Conservation (phyloP, 305 asterid species). For the Withania somnifera region DNA sequence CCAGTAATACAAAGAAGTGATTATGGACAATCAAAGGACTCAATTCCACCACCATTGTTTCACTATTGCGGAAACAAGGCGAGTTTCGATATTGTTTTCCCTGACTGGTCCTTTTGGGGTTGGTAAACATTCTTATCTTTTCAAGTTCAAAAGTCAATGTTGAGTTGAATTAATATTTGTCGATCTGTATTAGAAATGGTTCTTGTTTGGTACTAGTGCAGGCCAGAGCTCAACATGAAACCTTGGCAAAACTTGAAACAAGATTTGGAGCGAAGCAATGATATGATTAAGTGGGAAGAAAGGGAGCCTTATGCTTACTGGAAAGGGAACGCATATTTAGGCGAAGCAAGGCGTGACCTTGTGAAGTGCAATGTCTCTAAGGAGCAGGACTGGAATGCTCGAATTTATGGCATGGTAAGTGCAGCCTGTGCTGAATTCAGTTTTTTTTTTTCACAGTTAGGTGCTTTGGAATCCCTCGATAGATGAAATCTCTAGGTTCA, state of each 20-base stretch:
- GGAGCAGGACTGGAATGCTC: conserved; percentile 46
- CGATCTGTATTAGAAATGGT: background rate
- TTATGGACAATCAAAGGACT: conserved; percentile 9
- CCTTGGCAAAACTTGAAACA: conserved; percentile 59
- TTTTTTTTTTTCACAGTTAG: background rate
- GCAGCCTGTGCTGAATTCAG: background rate
- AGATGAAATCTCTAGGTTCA: background rate
- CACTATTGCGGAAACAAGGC: conserved; percentile 53
- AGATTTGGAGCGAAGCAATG: conserved; percentile 45
- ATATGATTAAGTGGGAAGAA: conserved; percentile 45
- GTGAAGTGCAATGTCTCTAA: conserved; percentile 43
- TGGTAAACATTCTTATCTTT: conserved; percentile 47
- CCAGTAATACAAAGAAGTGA: conserved; percentile 33
- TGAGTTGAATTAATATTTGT: background rate
- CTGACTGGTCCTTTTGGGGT: conserved; percentile 99
- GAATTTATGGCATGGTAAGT: conserved; percentile 44
- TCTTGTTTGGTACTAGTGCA: conserved; percentile 13
- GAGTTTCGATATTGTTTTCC: conserved; percentile 64
- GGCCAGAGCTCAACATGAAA: conserved; percentile 76
- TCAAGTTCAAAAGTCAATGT: background rate
- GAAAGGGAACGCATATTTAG: conserved; percentile 52
- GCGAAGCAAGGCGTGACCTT: conserved; percentile 28
- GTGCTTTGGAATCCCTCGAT: background rate
- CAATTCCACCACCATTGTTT: conserved; percentile 61
- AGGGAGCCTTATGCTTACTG: conserved; percentile 78